phyloP scores from a whole-genome alignment of 2,329 filamentous ascomycete species.

The Lecanicillium sp. region DNA sequence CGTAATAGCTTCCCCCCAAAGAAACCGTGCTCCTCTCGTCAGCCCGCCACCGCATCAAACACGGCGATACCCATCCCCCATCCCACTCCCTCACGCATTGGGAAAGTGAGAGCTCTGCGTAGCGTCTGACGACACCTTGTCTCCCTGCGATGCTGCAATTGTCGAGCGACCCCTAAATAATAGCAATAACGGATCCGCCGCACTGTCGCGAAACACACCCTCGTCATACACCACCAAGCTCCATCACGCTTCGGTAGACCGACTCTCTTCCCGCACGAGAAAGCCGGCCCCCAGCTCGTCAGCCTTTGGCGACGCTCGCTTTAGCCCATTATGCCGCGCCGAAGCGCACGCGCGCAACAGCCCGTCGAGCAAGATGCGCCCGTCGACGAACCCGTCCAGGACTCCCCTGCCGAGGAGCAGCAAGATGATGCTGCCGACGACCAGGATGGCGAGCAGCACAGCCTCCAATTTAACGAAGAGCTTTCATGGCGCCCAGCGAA shows the following conservation, averaged over 20 bases:
- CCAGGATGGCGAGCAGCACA: slow-evolving; percentile 20
- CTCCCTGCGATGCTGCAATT: slow-evolving; percentile 6
- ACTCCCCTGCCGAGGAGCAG: slow-evolving; percentile 9
- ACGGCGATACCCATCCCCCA: neutral
- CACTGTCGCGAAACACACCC: neutral
- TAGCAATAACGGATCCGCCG: neutral
- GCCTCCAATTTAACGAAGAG: slow-evolving; percentile 73
- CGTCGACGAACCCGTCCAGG: slow-evolving; percentile 17
- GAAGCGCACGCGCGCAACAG: slow-evolving; percentile 23
- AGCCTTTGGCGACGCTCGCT: neutral
- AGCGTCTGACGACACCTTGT: neutral
- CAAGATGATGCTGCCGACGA: slow-evolving; percentile 14
- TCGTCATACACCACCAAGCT: neutral
- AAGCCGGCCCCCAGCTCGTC: too few species aligned
- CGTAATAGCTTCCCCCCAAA: slow-evolving; percentile 4
- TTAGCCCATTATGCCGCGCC: slow-evolving; percentile 23
- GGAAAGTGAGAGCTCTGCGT: neutral
- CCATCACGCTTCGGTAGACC: neutral
- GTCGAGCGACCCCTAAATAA: slow-evolving; percentile 3
- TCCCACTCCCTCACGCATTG: slow-evolving; percentile 3
- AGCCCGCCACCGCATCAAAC: slow-evolving; percentile 1
- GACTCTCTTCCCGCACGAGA: too few species aligned
- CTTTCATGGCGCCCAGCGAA: slow-evolving; percentile 89
- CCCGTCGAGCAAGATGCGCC: slow-evolving; percentile 2
- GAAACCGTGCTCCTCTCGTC: slow-evolving; percentile 1